These are phyloP conservation scores for Talaromyces wortmannii DNA, from an alignment of 495 filamentous ascomycete species.

Conservation along the genomic window DNA sequence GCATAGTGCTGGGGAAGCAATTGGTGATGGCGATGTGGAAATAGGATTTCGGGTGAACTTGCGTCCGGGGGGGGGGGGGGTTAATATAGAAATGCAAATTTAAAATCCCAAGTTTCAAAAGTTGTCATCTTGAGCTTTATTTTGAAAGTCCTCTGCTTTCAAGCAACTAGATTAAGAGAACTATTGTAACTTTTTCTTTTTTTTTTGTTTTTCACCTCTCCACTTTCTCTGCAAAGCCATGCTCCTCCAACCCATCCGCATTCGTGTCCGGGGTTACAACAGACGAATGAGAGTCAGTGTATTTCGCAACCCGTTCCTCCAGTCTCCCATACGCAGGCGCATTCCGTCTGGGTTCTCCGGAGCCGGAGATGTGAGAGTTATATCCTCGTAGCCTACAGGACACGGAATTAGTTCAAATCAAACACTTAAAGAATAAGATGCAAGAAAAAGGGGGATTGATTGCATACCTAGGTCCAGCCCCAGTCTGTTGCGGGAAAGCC, in stretches of 20 bases:
- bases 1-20: conserved; percentile 11
- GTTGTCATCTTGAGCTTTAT: too few relatives aligned
- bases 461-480: conserved; percentile 65
- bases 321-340: conserved; percentile 54
- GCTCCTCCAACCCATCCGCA: conserved; percentile 47
- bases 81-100: too few relatives aligned
- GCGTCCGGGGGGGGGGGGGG: neutral
- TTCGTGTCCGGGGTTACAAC: conserved; percentile 41
- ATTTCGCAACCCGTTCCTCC: conserved; percentile 40
- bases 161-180: too few relatives aligned
- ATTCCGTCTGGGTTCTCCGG: conserved; percentile 61
- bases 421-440: neutral
- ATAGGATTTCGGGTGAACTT: neutral
- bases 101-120: too few relatives aligned
- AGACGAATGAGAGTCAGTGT: conserved; percentile 42
- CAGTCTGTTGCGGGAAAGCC: conserved; percentile 64
- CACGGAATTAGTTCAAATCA: neutral
- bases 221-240: conserved; percentile 54
- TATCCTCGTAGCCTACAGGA: conserved; percentile 67
- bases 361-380: conserved; percentile 64
- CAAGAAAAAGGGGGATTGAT: neutral
- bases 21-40: neutral
- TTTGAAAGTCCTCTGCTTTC: too few relatives aligned
- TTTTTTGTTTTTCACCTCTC: neutral
- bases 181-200: too few relatives aligned